phyloP scores from a whole-genome alignment of 768 basidiomycete genomes.

The Termitomyces sp. region DNA sequence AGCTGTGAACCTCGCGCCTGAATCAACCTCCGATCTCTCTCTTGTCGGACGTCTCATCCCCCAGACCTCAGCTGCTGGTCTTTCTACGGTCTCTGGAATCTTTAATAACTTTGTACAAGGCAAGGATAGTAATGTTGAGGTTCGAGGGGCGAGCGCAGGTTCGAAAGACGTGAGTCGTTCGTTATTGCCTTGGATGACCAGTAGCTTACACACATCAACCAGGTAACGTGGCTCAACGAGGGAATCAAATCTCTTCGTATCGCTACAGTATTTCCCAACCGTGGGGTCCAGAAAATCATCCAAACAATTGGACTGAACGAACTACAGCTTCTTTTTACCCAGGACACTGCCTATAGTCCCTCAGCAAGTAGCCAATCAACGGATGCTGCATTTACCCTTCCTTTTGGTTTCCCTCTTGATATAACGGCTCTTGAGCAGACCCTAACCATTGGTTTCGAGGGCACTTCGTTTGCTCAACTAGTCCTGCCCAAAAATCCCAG shows the following conservation, averaged over 20 bases:
- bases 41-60: constrained; percentile 62
- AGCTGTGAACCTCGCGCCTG: constrained; percentile 49
- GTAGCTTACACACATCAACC: background rate
- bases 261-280: constrained; percentile 55
- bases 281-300: constrained; percentile 57
- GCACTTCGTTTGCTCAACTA: constrained; percentile 53
- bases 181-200: background rate
- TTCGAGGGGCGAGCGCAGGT: constrained; percentile 56
- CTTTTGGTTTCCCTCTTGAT: constrained; percentile 67
- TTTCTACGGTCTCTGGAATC: constrained; percentile 53
- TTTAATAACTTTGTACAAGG: constrained; percentile 75
- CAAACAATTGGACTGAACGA: constrained; percentile 57
- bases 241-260: constrained; percentile 62
- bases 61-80: constrained; percentile 45
- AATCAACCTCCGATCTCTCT: constrained; percentile 43
- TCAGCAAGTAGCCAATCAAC: constrained; percentile 53
- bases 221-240: constrained; percentile 71
- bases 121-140: constrained; percentile 50
- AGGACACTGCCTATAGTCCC: constrained; percentile 52
- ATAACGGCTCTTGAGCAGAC: constrained; percentile 58
- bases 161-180: constrained; percentile 43
- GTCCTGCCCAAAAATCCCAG: constrained; percentile 51
- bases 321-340: constrained; percentile 53
- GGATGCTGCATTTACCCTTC: constrained; percentile 59
- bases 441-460: constrained; percentile 46